phyloP scores from a whole-genome alignment of 2,329 filamentous ascomycete genomes.

The Claviceps purpurea region DNA sequence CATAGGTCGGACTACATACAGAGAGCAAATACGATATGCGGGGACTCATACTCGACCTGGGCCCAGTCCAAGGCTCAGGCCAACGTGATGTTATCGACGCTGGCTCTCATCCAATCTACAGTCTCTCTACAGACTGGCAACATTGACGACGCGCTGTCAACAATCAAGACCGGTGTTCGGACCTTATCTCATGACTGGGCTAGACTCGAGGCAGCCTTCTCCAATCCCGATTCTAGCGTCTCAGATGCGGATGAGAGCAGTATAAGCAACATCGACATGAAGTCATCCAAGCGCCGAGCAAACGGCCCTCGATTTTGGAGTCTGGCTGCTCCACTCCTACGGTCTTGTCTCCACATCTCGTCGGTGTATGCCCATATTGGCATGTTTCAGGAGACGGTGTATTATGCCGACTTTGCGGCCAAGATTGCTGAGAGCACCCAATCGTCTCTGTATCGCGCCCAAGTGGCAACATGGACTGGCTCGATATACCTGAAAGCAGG shows the following conservation, averaged over 20 bases:
- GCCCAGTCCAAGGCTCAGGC: slow-evolving; percentile 20
- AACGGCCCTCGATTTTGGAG: slow-evolving; percentile 59
- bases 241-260: slow-evolving; percentile 13
- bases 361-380: slow-evolving; percentile 72
- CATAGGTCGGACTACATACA: slow-evolving; percentile 18
- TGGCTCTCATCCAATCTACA: slow-evolving; percentile 46
- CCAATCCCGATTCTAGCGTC: slow-evolving; percentile 15
- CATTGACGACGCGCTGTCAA: slow-evolving; percentile 41
- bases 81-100: slow-evolving; percentile 17
- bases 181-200: slow-evolving; percentile 42
- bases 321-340: slow-evolving; percentile 60
- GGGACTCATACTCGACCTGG: slow-evolving; percentile 18
- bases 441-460: slow-evolving; percentile 43
- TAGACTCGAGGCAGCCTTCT: slow-evolving; percentile 27
- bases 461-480: slow-evolving; percentile 41
- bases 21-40: slow-evolving; percentile 26
- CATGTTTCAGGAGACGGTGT: slow-evolving; percentile 75
- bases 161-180: slow-evolving; percentile 44
- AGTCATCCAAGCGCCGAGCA: slow-evolving; percentile 10
- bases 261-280: slow-evolving; percentile 14
- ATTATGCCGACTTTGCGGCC: slow-evolving; percentile 73
- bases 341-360: slow-evolving; percentile 59
- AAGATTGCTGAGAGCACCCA: slow-evolving; percentile 60
- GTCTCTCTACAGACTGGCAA: slow-evolving; percentile 50
- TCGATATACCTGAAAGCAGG: slow-evolving; percentile 44